Conservation (phyloP, 2,329 filamentous ascomycete species). For the Diaporthe helianthi region DNA sequence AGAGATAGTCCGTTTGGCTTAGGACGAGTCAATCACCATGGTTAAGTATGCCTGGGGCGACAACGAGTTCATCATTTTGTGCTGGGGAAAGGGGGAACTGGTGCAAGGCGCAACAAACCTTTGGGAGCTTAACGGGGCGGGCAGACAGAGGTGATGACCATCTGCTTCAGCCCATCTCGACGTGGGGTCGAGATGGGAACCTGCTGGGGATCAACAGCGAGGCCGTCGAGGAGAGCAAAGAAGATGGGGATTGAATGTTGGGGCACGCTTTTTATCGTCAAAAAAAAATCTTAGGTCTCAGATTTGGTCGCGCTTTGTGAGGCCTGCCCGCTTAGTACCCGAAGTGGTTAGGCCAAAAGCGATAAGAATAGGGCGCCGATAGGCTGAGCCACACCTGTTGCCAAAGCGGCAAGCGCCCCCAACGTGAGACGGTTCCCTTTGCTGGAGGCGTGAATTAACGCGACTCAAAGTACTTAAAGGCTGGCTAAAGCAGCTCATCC, state of each 20-base stretch:
- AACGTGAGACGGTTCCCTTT: slow-evolving; percentile 19
- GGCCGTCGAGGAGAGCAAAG: neutral
- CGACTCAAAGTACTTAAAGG: slow-evolving; percentile 36
- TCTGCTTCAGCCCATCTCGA: slow-evolving; percentile 5
- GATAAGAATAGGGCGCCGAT: slow-evolving; percentile 21
- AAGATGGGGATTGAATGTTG: neutral
- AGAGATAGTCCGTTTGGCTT: slow-evolving; percentile 56
- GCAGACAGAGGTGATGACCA: neutral
- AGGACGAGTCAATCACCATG: slow-evolving; percentile 64
- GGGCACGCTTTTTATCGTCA: slow-evolving; percentile 21
- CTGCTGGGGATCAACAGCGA: neutral
- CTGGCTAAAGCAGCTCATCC: slow-evolving; percentile 24
- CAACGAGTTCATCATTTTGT: slow-evolving; percentile 60
- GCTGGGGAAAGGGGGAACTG: slow-evolving; percentile 31
- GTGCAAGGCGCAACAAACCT: slow-evolving; percentile 32
- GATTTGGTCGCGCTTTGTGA: slow-evolving; percentile 24
- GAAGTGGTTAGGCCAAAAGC: neutral
- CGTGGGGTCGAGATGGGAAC: neutral
- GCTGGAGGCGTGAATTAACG: slow-evolving; percentile 17
- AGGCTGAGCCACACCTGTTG: slow-evolving; percentile 21
- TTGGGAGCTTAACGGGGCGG: neutral
- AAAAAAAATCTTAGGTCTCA: slow-evolving; percentile 40
- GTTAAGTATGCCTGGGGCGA: slow-evolving; percentile 65
- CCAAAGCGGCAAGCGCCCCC: slow-evolving; percentile 16
- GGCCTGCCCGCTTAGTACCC: slow-evolving; percentile 8